Evolutionary conservation across 441 rosid species (phyloP).

Genomic region (Omphalea diandra): DNA sequence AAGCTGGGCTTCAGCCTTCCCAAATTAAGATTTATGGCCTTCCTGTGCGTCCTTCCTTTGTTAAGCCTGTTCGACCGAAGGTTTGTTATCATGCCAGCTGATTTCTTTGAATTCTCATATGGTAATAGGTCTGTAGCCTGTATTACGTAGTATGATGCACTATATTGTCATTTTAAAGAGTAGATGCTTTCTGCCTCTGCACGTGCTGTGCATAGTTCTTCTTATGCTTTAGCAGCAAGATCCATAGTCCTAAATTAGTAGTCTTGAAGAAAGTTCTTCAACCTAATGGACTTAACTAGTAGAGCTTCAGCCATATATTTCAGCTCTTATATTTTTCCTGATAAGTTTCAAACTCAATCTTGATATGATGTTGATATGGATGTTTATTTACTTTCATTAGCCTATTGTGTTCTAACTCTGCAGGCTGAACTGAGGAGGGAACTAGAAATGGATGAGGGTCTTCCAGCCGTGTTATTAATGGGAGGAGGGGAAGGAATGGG

Average conservation of each 20-base stretch:
- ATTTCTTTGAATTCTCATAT: not conserved
- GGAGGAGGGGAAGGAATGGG: conserved; percentile 99
- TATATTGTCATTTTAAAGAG: not conserved
- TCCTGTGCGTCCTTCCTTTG: conserved; percentile 95
- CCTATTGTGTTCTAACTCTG: conserved; percentile 7
- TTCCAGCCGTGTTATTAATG: conserved; percentile 94
- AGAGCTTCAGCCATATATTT: not conserved
- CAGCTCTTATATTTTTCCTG: not conserved
- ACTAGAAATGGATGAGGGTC: conserved; percentile 83
- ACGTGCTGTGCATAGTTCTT: not conserved
- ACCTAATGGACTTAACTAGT: not conserved
- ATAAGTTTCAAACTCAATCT: not conserved
- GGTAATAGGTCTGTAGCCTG: not conserved
- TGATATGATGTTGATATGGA: not conserved
- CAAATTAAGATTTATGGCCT: conserved; percentile 94
- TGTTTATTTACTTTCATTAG: not conserved
- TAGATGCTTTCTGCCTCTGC: not conserved
- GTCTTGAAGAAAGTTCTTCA: not conserved
- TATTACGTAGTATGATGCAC: not conserved
- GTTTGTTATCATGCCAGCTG: conserved; percentile 35
- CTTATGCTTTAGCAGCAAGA: not conserved
- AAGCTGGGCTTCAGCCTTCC: conserved; percentile 75
- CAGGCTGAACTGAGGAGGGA: conserved; percentile 80
- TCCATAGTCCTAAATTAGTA: not conserved
- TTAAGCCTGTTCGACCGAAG: conserved; percentile 90